These are phyloP conservation scores for Trichoderma sp. DNA, from an alignment of 2,329 filamentous ascomycete genomes.

Conservation along the genomic window DNA sequence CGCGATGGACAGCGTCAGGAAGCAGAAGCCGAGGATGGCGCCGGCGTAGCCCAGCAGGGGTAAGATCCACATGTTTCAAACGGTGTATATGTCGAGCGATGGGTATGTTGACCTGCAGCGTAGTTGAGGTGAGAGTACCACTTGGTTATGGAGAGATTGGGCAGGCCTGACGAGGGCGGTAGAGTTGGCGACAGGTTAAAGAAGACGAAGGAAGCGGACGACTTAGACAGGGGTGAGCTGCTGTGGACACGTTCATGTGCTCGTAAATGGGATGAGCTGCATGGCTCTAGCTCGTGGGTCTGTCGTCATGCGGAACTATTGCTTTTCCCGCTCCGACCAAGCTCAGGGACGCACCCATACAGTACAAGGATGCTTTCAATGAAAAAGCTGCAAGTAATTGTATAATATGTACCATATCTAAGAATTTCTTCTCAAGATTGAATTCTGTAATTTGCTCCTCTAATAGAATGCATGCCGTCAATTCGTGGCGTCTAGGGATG, in stretches of 20 bases:
- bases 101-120: background rate
- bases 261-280: constrained; percentile 17
- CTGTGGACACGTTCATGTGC: constrained; percentile 31
- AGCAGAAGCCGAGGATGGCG: constrained; percentile 84
- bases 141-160: background rate
- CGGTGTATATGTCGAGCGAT: background rate
- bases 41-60: constrained; percentile 89
- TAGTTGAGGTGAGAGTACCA: too few relatives aligned
- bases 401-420: too few relatives aligned
- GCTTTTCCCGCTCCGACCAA: constrained; percentile 26
- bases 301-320: constrained; percentile 23
- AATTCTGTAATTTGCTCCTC: background rate
- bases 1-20: constrained; percentile 92
- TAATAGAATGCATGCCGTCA: background rate
- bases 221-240: constrained; percentile 10
- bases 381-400: too few relatives aligned
- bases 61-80: constrained; percentile 93
- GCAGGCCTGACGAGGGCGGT: background rate
- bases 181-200: background rate
- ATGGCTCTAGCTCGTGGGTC: constrained; percentile 6
- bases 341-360: background rate
- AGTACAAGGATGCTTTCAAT: background rate
- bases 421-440: too few relatives aligned
- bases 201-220: constrained; percentile 4
- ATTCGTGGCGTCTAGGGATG: too few relatives aligned